These are phyloP conservation scores for Lentinula aciculospora DNA, from an alignment of 768 basidiomycete genomes.

Conservation along the genomic window DNA sequence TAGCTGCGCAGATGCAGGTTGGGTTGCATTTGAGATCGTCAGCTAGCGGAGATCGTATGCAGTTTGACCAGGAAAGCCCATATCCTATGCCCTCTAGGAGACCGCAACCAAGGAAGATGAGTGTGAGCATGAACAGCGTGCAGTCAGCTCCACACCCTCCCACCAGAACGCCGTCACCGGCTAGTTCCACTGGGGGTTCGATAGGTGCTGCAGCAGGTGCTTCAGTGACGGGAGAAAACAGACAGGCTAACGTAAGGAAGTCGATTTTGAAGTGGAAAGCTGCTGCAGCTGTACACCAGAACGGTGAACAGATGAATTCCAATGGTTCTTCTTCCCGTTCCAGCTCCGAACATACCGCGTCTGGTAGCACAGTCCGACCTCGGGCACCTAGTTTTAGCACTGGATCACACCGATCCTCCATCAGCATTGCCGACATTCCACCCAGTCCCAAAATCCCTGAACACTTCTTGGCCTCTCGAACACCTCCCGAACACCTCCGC, in stretches of 20 bases:
- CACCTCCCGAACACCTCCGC: conserved; percentile 15
- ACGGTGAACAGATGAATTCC: not conserved
- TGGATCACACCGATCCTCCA: conserved; percentile 26
- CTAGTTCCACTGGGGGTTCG: not conserved
- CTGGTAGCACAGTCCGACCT: conserved; percentile 23
- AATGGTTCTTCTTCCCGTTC: not conserved
- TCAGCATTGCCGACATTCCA: conserved; percentile 41
- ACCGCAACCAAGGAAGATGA: conserved; percentile 8
- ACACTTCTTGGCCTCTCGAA: conserved; percentile 28
- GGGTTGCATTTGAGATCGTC: conserved; percentile 15
- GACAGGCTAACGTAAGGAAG: conserved; percentile 10
- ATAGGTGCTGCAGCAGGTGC: not conserved
- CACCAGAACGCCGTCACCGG: not conserved
- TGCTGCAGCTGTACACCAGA: conserved; percentile 3
- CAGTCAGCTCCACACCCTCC: conserved; percentile 4
- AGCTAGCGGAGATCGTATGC: conserved; percentile 35
- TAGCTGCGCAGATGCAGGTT: conserved; percentile 33
- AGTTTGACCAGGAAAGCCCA: conserved; percentile 71
- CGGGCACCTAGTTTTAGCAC: conserved; percentile 46
- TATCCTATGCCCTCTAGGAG: conserved; percentile 44
- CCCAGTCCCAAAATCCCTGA: conserved; percentile 60
- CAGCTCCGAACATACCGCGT: conserved; percentile 2
- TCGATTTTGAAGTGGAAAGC: conserved; percentile 14
- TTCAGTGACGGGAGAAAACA: conserved; percentile 5
- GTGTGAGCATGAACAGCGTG: not conserved